phyloP scores from a whole-genome alignment of 805 yeast genomes.

The Lipomyces starkeyi region DNA sequence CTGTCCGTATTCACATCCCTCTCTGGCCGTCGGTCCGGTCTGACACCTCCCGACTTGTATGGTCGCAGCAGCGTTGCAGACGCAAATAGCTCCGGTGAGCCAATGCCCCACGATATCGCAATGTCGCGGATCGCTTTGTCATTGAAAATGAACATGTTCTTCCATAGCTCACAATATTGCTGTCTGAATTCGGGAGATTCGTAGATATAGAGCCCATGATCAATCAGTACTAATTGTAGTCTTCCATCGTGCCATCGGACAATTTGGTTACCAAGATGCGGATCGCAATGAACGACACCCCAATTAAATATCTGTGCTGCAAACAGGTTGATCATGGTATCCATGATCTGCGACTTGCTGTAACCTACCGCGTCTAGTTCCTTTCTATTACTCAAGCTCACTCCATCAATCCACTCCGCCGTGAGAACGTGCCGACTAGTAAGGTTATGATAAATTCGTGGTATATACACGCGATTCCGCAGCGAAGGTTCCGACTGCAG shows the following conservation, averaged over 20 bases:
- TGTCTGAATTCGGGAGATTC: constrained; percentile 57
- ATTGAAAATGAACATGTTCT: constrained; percentile 61
- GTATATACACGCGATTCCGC: constrained; percentile 57
- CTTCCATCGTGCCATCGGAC: constrained; percentile 53
- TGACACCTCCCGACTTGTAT: constrained; percentile 41
- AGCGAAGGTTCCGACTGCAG: constrained; percentile 55
- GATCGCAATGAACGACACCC: constrained; percentile 76
- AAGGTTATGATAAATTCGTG: constrained; percentile 55
- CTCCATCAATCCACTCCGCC: constrained; percentile 81
- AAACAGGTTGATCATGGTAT: constrained; percentile 57
- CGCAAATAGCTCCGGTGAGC: constrained; percentile 66
- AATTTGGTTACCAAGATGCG: constrained; percentile 81
- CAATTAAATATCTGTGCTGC: constrained; percentile 67
- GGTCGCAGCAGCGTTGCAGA: constrained; percentile 61
- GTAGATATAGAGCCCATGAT: constrained; percentile 73
- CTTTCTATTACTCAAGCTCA: constrained; percentile 56
- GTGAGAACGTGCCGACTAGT: constrained; percentile 60
- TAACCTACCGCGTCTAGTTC: constrained; percentile 50
- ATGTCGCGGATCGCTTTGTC: constrained; percentile 55
- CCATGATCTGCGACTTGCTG: constrained; percentile 54
- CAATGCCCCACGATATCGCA: constrained; percentile 70
- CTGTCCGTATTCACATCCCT: constrained; percentile 14
- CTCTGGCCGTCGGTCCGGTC: constrained; percentile 33
- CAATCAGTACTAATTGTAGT: constrained; percentile 58
- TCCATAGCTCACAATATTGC: constrained; percentile 70